A percentile compares a stretch with the other conserved stretches of the same genome.
Conservation (phyloP, 2,329 filamentous ascomycete genomes). For the Alternaria brassicae region DNA sequence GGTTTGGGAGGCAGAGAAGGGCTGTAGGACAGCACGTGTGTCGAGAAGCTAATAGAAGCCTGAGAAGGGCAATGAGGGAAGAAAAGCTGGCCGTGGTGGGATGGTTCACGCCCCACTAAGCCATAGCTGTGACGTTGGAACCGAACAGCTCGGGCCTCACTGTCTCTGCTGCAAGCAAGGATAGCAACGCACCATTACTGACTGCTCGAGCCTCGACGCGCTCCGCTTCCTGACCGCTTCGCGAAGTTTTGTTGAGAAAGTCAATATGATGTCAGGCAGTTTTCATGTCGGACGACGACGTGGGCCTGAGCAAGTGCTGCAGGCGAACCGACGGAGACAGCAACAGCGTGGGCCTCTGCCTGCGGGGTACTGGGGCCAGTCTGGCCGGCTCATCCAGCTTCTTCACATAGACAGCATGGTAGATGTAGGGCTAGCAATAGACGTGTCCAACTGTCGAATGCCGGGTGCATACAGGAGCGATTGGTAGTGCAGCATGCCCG, state of each 20-base stretch:
- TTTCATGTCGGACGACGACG: constrained; percentile 13
- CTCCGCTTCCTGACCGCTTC: constrained; percentile 14
- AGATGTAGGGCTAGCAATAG: constrained; percentile 4
- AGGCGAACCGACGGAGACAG: constrained; percentile 4
- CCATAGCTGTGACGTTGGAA: constrained; percentile 17
- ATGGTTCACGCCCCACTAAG: constrained; percentile 21
- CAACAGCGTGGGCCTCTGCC: neutral
- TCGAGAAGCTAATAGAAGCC: constrained; percentile 9
- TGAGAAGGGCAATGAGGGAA: constrained; percentile 17
- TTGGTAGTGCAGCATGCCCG: constrained; percentile 17
- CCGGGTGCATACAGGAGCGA: constrained; percentile 7
- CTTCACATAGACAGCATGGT: neutral
- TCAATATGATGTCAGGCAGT: constrained; percentile 32
- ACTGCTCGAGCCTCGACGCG: constrained; percentile 25
- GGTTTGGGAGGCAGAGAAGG: neutral
- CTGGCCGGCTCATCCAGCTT: neutral
- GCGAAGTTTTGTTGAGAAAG: constrained; percentile 14
- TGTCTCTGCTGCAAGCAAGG: constrained; percentile 11
- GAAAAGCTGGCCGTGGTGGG: constrained; percentile 25
- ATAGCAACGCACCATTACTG: constrained; percentile 21
- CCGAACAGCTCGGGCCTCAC: constrained; percentile 15
- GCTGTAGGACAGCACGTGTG: neutral
- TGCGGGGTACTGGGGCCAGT: constrained; percentile 5
- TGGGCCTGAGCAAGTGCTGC: constrained; percentile 15
- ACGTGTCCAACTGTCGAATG: neutral